Base-by-base conservation (phyloP, 768 basidiomycete species). In the Mycena olivaceomarginata region DNA sequence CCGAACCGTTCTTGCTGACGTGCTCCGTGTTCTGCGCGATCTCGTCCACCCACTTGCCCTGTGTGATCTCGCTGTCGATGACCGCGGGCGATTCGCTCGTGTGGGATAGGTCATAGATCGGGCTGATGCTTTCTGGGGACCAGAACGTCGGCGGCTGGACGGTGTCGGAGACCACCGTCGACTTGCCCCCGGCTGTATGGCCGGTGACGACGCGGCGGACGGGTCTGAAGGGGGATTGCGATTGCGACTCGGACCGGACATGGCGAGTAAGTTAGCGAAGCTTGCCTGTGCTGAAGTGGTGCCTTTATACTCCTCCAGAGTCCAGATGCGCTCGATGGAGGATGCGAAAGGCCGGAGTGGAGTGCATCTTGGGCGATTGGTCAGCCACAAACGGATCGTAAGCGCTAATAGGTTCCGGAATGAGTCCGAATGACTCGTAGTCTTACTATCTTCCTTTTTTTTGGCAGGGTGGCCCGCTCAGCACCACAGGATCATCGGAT, bases 131-230 rank as follows among this genome's bases (percentile, higher is more conserved):
- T 39, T 69, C n/a, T 1, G 64, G 59, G 9, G 62, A 65, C 77
- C 67, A 66, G 63, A 48, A 66, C 2, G 48, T 56, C 22, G 72
- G 25, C 6, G 77, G 62, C 51, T 74, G 67, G 16, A 74, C 40
- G 12, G 67, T 67, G 39, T 77, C 77, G 8, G 68, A 67, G 22
- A 77, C 13, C n/a, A 74, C 63, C 3, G 67, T 74, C 11, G 77
- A 74, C 56, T 70, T 69, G 12, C 77, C 77, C 4, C 51, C 18
- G 5, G 69, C 6, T 2, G 69, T 78, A 56, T 75, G 77, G 22
- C 77, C 77, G 6, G 77, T 78, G 59, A 78, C 70, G 48, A 78
- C 70, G 78, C 77, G 77, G 41, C 77, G 77, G 18, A 74, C 68
- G 12, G 76, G 66, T 31, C 40, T 12, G 22, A 77, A 77, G 31